These are phyloP conservation scores for Candolleomyces eurysporus DNA, from an alignment of 768 basidiomycete genomes.

Conservation along the genomic window DNA sequence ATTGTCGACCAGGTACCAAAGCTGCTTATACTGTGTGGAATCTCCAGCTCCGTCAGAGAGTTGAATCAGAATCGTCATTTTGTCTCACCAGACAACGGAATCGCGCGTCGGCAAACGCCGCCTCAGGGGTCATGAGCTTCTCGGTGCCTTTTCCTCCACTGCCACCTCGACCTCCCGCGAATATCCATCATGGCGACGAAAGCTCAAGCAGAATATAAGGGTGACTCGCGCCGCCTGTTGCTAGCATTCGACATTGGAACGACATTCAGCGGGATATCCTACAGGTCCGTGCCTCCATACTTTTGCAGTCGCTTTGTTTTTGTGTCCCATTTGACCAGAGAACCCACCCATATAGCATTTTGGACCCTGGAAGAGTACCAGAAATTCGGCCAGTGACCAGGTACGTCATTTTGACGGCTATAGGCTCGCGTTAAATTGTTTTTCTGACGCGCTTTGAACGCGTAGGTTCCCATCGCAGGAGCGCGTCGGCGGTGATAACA, in stretches of 20 bases:
- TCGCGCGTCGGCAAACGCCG: too few relatives aligned
- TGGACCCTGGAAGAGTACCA: background rate
- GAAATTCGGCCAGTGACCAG: slow-evolving; percentile 38
- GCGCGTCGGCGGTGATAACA: slow-evolving; percentile 11
- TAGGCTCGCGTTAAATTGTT: background rate
- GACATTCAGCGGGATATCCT: slow-evolving; percentile 14
- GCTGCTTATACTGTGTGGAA: too few relatives aligned
- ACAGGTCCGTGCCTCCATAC: slow-evolving; percentile 6
- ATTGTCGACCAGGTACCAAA: too few relatives aligned
- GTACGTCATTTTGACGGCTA: slow-evolving; percentile 16
- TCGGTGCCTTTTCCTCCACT: too few relatives aligned
- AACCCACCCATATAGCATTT: slow-evolving; percentile 12
- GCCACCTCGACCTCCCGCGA: too few relatives aligned
- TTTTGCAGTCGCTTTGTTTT: too few relatives aligned
- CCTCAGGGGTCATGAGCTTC: too few relatives aligned
- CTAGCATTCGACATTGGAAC: slow-evolving; percentile 15
- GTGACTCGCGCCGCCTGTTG: slow-evolving; percentile 7
- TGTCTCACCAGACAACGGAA: too few relatives aligned
- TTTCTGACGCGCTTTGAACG: background rate
- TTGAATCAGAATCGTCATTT: too few relatives aligned
- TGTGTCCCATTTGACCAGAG: too few relatives aligned
- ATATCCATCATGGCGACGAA: background rate
- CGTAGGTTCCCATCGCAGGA: slow-evolving; percentile 16
- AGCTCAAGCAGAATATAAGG: slow-evolving; percentile 5
- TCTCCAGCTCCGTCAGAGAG: too few relatives aligned